Evolutionary conservation across 495 filamentous ascomycete species (phyloP), one percentile per base, ranked within the genome.

Genomic region (Oidiodendron maius): DNA sequence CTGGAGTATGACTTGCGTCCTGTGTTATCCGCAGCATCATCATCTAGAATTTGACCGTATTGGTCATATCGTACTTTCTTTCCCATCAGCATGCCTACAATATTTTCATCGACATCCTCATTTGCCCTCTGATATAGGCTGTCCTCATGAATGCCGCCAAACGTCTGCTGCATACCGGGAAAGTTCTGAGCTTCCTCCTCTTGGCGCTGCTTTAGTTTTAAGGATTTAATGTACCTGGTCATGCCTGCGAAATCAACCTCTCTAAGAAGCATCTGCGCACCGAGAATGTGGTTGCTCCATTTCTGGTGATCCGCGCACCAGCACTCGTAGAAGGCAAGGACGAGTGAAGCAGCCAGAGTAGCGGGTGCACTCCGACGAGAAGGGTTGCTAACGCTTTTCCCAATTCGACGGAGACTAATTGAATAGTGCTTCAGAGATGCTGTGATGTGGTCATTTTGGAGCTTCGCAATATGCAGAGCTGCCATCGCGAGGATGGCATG

Each of bases 221-320:
- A 70, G 15, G 80, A 68, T 18, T 82, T 77, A 36, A 93, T 77
- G 44, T 85, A 79, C 43, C 79, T 80, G 3, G 86, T 84, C 63
- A 89, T 82, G 2, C 76, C 72, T 3, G 75, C 71, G 46, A 84
- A 90, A 49, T 94, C 85, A 37, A 93, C 83, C 55, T 96, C 91
- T 48, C 78, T 80, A 25, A 97, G 67, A 17, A 98, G 73, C 46
- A 91, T 83, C 38, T 83, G 82, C 11, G 91, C 84, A 9, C 93
- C 93, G 30, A 84, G 78, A 51, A 97, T 72, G 61, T 98, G 93
- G 46, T 81, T 91, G 56, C 87, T 90, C 93, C 93, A 98, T 64
- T 95, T 95, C 42, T 85, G 78, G 58, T 96, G 93, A 56, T 98
- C 93, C 13, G 90, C 93, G 37, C 86, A 84, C 78, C 91, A 90